Base-by-base conservation (phyloP, 768 basidiomycete species). In the Calocybe indica region DNA sequence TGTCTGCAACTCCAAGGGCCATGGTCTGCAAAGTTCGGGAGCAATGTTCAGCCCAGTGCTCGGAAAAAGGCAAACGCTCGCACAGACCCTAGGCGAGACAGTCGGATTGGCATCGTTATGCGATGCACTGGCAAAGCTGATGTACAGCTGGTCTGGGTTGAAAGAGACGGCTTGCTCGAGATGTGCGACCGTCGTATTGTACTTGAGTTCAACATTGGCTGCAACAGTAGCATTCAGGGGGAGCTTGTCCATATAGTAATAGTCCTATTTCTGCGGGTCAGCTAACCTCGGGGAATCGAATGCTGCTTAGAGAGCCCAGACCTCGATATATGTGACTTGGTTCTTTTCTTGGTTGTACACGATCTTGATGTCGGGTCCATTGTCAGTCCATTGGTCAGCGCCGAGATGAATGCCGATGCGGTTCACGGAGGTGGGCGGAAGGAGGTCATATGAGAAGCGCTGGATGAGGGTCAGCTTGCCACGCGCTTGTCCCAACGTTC, bases 381-480 rank as follows among this genome's bases (percentile, higher is more conserved):
- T 79, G 58, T 77, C 76, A 3, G 69, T 69, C 77, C 76, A 79
- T 5, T 68, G 65, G 6, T 50, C 55, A 0, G 66, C 62, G 31
- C 71, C 66, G 5, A 78, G 68, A 36, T 68, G 65, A 43, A 76
- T 75, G 15, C 75, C 77, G 42, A 74, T 62, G 22, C 67, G 66
- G 35, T 70, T 70, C 13, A 62, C 56, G 22, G 64, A 64, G 5
- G 64, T 56, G 0, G 64, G 34, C 2, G 74, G 69, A 10, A 78
- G 65, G 14, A 72, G 62, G 29, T 62, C 52, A 50, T 71, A 76
- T 29, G 62, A 58, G 58, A 70, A 77, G 5, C 78, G 72, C 47
- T 76, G 73, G 33, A 80, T 67, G 29, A 78, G 69, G 10, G 70
- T 73, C 5, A 77, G 62, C 55, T 77, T 79, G 13, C 75, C 75